These are phyloP conservation scores for Withania somnifera DNA, from an alignment of 305 asterid genomes.

Conservation along the genomic window DNA sequence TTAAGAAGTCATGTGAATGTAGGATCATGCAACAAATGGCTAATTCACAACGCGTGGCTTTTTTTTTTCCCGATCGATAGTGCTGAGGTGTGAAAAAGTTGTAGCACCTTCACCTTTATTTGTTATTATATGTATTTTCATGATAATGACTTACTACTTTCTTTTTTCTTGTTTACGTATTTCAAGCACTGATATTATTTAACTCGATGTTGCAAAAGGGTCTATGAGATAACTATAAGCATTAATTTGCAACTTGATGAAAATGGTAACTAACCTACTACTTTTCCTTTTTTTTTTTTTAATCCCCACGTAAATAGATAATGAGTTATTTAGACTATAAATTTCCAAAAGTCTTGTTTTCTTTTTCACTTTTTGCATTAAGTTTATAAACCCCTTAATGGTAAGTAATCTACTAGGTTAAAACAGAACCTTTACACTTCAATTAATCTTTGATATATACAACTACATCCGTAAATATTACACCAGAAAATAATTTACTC, in stretches of 20 bases:
- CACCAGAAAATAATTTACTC: neutral
- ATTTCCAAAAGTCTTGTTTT: no score
- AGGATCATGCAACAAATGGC: neutral
- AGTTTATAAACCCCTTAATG: no score
- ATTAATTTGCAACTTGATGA: no score
- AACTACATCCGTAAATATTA: neutral
- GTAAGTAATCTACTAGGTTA: neutral
- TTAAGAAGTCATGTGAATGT: neutral
- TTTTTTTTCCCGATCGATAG: neutral
- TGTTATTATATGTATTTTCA: neutral
- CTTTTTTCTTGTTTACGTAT: no score
- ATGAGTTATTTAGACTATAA: no score
- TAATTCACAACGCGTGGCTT: neutral
- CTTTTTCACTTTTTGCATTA: no score
- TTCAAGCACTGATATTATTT: no score
- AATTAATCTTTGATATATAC: neutral
- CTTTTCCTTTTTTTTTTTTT: no score
- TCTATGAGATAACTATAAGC: no score
- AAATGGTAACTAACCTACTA: no score
- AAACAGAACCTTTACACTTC: neutral
- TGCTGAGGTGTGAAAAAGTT: constrained; percentile 4
- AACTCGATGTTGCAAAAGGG: no score
- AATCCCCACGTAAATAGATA: no score
- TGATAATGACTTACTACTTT: neutral
- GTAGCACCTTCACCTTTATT: neutral